Conservation (phyloP, 768 basidiomycete genomes). For the Lanmaoa pseudosensibilis region DNA sequence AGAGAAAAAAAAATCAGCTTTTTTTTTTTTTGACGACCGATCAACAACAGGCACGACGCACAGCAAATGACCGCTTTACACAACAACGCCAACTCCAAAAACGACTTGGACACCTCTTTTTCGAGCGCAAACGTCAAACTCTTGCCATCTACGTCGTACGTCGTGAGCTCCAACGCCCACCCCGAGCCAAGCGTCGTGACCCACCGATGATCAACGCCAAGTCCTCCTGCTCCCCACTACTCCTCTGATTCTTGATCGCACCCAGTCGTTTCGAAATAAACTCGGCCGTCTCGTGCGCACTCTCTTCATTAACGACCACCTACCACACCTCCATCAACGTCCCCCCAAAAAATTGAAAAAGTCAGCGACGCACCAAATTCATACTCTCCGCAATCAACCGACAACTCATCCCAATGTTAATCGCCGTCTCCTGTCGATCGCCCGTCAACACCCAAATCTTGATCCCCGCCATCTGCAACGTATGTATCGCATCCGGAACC, state of each 20-base stretch:
- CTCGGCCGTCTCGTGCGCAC: conserved; percentile 74
- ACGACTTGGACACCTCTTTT: conserved; percentile 85
- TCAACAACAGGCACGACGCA: conserved; percentile 30
- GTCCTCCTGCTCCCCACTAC: conserved; percentile 90
- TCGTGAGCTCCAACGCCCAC: background rate
- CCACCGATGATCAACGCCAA: conserved; percentile 91
- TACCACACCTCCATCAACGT: background rate
- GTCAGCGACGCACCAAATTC: conserved; percentile 64
- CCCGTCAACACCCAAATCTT: conserved; percentile 99
- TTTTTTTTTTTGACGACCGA: too few species aligned
- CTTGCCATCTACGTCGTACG: conserved; percentile 74
- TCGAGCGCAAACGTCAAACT: conserved; percentile 91
- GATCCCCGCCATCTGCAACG: conserved; percentile 96
- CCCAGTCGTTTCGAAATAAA: conserved; percentile 85
- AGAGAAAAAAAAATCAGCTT: too few species aligned
- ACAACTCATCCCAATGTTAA: conserved; percentile 98
- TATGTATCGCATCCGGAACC: conserved; percentile 97
- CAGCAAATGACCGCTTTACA: conserved; percentile 99
- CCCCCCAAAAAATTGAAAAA: too few species aligned
- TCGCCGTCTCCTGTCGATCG: conserved; percentile 97
- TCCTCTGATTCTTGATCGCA: conserved; percentile 92
- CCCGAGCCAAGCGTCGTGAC: conserved; percentile 11
- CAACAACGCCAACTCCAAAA: conserved; percentile 94
- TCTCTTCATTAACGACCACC: conserved; percentile 90
- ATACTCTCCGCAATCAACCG: conserved; percentile 96